Percentiles rank a stretch among this genome's conserved stretches.
phyloP scores from a whole-genome alignment of 768 basidiomycete species.

The Clitopilus passeckerianus region DNA sequence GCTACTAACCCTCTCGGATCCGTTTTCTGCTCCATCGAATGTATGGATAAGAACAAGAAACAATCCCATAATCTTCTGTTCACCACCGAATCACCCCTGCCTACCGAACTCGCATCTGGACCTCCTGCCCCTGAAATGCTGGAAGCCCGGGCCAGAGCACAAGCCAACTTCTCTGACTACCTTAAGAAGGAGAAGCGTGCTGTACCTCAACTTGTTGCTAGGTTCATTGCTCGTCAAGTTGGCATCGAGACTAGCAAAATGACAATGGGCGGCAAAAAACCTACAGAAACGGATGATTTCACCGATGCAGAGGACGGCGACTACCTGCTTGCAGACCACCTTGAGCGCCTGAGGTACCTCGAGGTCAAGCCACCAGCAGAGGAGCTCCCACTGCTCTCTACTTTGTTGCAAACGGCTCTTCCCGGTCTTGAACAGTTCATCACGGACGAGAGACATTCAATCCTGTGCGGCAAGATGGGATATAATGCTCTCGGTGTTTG shows the following conservation, averaged over 20 bases:
- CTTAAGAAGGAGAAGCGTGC: conserved; percentile 42
- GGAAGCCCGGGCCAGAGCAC: conserved; percentile 51
- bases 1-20: conserved; percentile 48
- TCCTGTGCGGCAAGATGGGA: conserved; percentile 62
- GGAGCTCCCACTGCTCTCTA: conserved; percentile 44
- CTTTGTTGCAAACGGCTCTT: conserved; percentile 55
- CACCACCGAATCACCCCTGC: conserved; percentile 58
- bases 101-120: conserved; percentile 31
- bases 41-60: conserved; percentile 47
- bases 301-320: conserved; percentile 43
- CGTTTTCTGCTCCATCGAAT: conserved; percentile 71
- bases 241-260: conserved; percentile 59
- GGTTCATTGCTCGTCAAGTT: conserved; percentile 71
- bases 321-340: conserved; percentile 69
- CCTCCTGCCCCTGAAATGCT: conserved; percentile 22
- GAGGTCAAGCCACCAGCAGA: conserved; percentile 45
- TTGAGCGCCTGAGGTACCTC: conserved; percentile 69
- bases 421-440: conserved; percentile 72
- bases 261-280: conserved; percentile 18
- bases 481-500: conserved; percentile 79
- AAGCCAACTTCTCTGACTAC: conserved; percentile 52
- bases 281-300: conserved; percentile 30
- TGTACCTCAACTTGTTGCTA: conserved; percentile 56
- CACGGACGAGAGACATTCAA: conserved; percentile 55
- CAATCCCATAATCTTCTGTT: conserved; percentile 72